phyloP scores from a whole-genome alignment of 202 grass and related monocot genomes.

The Sporobolus alterniflorus region DNA sequence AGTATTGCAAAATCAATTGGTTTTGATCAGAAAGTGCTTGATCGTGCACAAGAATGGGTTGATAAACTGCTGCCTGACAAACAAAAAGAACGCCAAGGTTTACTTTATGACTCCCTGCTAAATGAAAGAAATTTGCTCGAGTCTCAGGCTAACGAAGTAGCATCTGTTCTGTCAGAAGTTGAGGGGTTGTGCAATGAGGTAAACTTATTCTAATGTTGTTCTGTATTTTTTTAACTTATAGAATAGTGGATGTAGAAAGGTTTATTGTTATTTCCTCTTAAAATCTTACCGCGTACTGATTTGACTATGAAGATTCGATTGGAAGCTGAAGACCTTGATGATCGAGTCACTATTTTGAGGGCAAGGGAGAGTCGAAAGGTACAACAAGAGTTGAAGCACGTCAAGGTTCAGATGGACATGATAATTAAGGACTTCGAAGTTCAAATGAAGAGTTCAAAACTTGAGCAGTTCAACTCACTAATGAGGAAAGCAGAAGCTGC shows the following conservation, averaged over 20 bases:
- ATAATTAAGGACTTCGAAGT: conserved; percentile 72
- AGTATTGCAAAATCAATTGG: conserved; percentile 81
- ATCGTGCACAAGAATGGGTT: conserved; percentile 69
- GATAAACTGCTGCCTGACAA: conserved; percentile 69
- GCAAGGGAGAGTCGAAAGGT: conserved; percentile 52
- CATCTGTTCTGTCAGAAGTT: conserved; percentile 64
- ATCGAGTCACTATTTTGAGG: conserved; percentile 48
- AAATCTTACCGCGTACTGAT: conserved; percentile 23
- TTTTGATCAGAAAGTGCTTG: conserved; percentile 67
- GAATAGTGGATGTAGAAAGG: background rate
- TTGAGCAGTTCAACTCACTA: conserved; percentile 60
- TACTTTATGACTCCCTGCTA: conserved; percentile 67
- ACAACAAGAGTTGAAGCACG: conserved; percentile 59
- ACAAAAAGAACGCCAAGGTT: conserved; percentile 72
- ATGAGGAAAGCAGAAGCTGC: conserved; percentile 71
- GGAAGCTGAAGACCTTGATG: conserved; percentile 68
- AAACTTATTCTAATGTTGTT: background rate
- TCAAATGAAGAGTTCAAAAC: conserved; percentile 60
- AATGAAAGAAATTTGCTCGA: conserved; percentile 58
- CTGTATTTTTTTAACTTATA: background rate
- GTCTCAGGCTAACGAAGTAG: conserved; percentile 62
- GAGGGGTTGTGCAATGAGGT: conserved; percentile 63
- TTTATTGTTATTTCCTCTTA: background rate
- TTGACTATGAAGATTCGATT: conserved; percentile 49
- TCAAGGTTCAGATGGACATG: conserved; percentile 72